Conservation (phyloP, 805 yeast genomes). For the Nematodospora valgi region DNA sequence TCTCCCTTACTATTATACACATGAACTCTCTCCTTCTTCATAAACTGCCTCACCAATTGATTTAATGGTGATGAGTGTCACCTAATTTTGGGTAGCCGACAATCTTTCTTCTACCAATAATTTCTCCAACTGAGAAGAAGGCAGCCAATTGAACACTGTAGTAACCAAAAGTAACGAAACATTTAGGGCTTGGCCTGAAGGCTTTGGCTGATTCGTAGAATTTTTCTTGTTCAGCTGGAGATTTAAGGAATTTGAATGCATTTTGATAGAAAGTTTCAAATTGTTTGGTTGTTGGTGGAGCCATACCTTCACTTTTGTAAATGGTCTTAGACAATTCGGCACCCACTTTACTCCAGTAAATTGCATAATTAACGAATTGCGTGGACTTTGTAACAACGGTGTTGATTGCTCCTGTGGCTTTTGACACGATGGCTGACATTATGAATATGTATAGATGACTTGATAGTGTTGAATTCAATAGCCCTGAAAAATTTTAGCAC, state of each 20-base stretch:
- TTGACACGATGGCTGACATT: conserved; percentile 43
- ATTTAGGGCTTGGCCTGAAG: conserved; percentile 50
- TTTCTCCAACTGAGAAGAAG: conserved; percentile 91
- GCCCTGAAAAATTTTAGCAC: conserved; percentile 8
- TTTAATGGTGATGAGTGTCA: conserved; percentile 40
- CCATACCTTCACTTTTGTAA: conserved; percentile 86
- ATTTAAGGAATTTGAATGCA: conserved; percentile 33
- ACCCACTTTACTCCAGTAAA: conserved; percentile 77
- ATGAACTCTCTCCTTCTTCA: neutral
- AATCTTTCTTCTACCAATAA: conserved; percentile 90
- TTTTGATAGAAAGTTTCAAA: conserved; percentile 69
- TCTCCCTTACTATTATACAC: neutral
- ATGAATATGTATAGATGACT: neutral
- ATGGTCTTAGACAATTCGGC: conserved; percentile 70
- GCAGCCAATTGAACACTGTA: conserved; percentile 84
- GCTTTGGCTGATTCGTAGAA: conserved; percentile 44
- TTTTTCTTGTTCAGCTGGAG: conserved; percentile 56
- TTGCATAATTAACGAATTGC: conserved; percentile 47
- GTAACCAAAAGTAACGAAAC: conserved; percentile 64
- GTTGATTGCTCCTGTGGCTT: conserved; percentile 39
- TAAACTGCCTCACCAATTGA: neutral
- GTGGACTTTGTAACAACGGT: conserved; percentile 33
- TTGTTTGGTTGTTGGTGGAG: conserved; percentile 81
- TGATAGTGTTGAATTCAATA: neutral
- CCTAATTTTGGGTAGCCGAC: conserved; percentile 80